Evolutionary conservation across 2,329 filamentous ascomycete genomes (phyloP).

Genomic region (Arachnomyces sp.): DNA sequence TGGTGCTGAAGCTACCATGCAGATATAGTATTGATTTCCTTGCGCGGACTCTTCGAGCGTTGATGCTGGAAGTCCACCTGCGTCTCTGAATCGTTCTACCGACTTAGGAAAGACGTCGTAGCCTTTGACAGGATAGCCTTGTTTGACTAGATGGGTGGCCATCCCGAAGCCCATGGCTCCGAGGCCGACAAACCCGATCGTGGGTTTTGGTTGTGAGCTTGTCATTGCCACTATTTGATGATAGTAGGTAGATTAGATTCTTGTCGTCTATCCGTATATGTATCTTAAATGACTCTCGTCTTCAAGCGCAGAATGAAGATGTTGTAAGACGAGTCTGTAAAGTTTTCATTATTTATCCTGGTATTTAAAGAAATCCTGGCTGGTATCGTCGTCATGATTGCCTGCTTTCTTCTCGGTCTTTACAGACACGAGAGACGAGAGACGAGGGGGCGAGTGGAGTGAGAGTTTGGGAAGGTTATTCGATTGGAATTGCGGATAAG

Average conservation of each 20-base stretch:
- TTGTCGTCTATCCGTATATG: neutral
- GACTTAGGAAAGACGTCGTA: slow-evolving; percentile 65
- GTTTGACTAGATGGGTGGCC: slow-evolving; percentile 64
- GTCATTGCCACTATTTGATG: neutral
- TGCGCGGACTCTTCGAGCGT: slow-evolving; percentile 56
- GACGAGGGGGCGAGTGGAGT: no score
- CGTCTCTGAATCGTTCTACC: slow-evolving; percentile 56
- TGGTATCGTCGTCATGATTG: no score
- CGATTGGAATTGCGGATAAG: no score
- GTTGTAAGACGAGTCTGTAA: no score
- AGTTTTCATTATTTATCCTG: no score
- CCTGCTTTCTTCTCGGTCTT: no score
- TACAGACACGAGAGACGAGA: no score
- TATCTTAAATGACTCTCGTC: no score
- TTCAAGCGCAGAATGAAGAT: no score
- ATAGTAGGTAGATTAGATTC: neutral
- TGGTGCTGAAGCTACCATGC: slow-evolving; percentile 67
- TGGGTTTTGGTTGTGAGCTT: slow-evolving; percentile 33
- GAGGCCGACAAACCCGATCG: slow-evolving; percentile 63
- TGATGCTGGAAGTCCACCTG: slow-evolving; percentile 53
- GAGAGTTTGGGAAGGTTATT: no score
- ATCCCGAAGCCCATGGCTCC: slow-evolving; percentile 79
- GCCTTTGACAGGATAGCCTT: slow-evolving; percentile 60
- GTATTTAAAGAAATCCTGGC: no score
- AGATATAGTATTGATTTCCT: slow-evolving; percentile 55